These are phyloP conservation scores for Rhynchosporium graminicola DNA, from an alignment of 2,329 filamentous ascomycete species.

Conservation along the genomic window DNA sequence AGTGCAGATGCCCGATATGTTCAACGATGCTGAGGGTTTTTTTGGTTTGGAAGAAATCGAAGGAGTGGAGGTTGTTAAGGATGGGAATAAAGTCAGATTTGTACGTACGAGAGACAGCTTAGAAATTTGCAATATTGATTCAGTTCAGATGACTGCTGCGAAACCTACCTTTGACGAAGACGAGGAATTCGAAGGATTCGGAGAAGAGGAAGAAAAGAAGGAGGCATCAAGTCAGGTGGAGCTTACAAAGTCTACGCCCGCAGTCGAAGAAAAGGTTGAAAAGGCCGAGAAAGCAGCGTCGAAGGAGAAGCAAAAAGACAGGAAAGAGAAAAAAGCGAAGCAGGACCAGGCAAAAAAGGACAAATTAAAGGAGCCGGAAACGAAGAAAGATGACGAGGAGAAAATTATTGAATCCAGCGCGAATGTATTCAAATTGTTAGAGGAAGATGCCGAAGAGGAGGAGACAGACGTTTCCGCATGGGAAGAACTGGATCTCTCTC, in stretches of 20 bases:
- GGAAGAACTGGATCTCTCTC: constrained; percentile 72
- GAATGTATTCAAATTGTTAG: constrained; percentile 48
- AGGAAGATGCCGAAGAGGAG: constrained; percentile 54
- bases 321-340: constrained; percentile 35
- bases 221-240: constrained; percentile 37
- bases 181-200: constrained; percentile 67
- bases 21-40: constrained; percentile 91
- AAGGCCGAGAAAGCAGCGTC: constrained; percentile 35
- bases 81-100: constrained; percentile 61
- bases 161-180: constrained; percentile 42
- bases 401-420: constrained; percentile 35
- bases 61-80: constrained; percentile 79
- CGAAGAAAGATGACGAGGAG: constrained; percentile 34
- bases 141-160: constrained; percentile 35
- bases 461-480: constrained; percentile 77
- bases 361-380: constrained; percentile 39
- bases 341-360: constrained; percentile 32
- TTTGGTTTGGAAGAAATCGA: constrained; percentile 90
- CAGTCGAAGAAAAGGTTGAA: constrained; percentile 21
- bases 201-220: constrained; percentile 46
- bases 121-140: constrained; percentile 18
- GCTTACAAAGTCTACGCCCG: background rate
- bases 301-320: constrained; percentile 36
- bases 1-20: constrained; percentile 69
- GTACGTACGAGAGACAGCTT: constrained; percentile 41